phyloP scores from a whole-genome alignment of 345 rosid species.

The Populus deltoides region DNA sequence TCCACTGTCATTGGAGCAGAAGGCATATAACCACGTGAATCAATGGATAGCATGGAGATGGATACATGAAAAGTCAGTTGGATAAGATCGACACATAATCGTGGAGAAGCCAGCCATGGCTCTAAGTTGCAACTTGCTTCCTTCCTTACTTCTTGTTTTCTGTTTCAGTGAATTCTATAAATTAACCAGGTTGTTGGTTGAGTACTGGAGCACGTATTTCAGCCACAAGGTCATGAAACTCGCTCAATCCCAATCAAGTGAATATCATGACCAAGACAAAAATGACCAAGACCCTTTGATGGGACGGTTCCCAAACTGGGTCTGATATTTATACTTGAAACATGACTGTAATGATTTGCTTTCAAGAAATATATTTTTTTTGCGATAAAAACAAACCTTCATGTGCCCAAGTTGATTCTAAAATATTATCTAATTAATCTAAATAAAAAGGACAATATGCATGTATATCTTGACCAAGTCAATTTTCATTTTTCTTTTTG shows the following conservation, averaged over 20 bases:
- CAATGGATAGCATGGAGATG: constrained; percentile 1
- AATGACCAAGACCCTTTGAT: too few species aligned
- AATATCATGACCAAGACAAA: too few species aligned
- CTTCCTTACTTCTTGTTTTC: neutral
- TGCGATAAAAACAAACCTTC: too few species aligned
- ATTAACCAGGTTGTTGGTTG: neutral
- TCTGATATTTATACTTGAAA: too few species aligned
- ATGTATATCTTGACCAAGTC: neutral
- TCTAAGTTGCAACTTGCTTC: neutral
- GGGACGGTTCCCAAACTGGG: too few species aligned
- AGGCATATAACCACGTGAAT: constrained; percentile 27
- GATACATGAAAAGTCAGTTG: neutral
- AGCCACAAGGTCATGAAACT: too few species aligned
- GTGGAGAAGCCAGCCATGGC: neutral
- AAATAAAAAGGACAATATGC: neutral
- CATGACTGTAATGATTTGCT: too few species aligned
- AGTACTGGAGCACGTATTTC: too few species aligned
- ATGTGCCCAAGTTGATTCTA: neutral
- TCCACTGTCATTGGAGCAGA: constrained; percentile 17
- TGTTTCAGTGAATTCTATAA: neutral
- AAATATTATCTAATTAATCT: neutral
- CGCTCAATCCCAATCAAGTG: too few species aligned
- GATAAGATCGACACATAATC: constrained; percentile 34
- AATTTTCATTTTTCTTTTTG: neutral
- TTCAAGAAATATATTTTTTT: too few species aligned